Evolutionary conservation across 768 basidiomycete genomes (phyloP).

Genomic region (Leccinum incarnatum): DNA sequence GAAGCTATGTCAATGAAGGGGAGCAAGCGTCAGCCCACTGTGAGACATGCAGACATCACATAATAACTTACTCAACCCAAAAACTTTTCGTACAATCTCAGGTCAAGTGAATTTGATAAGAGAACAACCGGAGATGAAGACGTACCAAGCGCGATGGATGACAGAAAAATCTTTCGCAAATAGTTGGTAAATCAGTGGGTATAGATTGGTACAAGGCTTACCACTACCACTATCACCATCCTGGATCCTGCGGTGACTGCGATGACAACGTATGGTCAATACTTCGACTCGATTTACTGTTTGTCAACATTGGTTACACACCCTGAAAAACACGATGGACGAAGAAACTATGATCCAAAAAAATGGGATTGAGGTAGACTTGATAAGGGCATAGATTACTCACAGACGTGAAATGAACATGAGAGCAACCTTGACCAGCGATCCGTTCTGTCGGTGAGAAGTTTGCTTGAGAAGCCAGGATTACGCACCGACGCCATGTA

Average conservation of each 20-base stretch:
- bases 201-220: conserved; percentile 6
- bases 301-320: background rate
- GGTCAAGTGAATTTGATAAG: conserved; percentile 12
- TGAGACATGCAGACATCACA: background rate
- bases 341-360: conserved; percentile 22
- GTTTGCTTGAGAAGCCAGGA: background rate
- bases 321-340: conserved; percentile 25
- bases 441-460: background rate
- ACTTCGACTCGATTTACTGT: too few species aligned
- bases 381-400: background rate
- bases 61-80: conserved; percentile 27
- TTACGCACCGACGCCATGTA: conserved; percentile 24
- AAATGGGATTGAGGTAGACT: background rate
- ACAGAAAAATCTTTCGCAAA: conserved; percentile 14
- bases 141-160: conserved; percentile 24
- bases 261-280: background rate
- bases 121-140: background rate
- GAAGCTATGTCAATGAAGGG: conserved; percentile 10
- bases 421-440: conserved; percentile 21
- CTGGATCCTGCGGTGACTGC: conserved; percentile 23
- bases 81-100: conserved; percentile 15
- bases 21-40: background rate
- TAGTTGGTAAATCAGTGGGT: background rate
- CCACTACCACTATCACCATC: conserved; percentile 13
- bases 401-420: conserved; percentile 28